phyloP scores from a whole-genome alignment of 1,139 yeast species.

The Magnusiomyces suaveolens region DNA sequence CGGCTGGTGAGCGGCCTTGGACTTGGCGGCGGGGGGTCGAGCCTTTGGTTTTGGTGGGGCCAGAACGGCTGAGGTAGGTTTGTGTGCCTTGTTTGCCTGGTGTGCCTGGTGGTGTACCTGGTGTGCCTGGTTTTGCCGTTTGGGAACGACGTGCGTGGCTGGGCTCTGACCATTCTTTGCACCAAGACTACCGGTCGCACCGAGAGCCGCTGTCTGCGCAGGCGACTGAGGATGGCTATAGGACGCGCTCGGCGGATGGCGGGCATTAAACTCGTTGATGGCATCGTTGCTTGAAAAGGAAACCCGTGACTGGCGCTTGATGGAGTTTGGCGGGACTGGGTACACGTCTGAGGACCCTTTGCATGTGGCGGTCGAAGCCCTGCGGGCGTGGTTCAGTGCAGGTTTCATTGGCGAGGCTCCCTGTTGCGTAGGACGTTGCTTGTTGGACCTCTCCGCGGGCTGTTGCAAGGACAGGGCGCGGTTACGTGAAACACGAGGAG shows the following conservation, averaged over 20 bases:
- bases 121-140: no score
- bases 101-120: no score
- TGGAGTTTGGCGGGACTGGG: neutral
- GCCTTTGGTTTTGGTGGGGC: neutral
- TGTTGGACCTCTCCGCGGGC: constrained; percentile 5
- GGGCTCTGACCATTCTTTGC: no score
- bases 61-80: no score
- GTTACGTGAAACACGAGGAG: constrained; percentile 7
- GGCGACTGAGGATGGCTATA: neutral
- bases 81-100: no score
- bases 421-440: constrained; percentile 24
- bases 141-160: neutral
- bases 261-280: constrained; percentile 1
- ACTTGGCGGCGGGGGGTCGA: neutral
- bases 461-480: constrained; percentile 11
- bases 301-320: constrained; percentile 4
- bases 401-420: constrained; percentile 29
- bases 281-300: constrained; percentile 6
- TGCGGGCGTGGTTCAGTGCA: constrained; percentile 22
- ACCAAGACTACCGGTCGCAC: neutral
- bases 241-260: constrained; percentile 2
- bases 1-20: no score
- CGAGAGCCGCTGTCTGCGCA: neutral
- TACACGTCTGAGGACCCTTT: neutral
- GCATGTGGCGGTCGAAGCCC: constrained; percentile 15